Base-by-base conservation (phyloP, 768 basidiomycete species). In the Strobilomyces dryophilus region DNA sequence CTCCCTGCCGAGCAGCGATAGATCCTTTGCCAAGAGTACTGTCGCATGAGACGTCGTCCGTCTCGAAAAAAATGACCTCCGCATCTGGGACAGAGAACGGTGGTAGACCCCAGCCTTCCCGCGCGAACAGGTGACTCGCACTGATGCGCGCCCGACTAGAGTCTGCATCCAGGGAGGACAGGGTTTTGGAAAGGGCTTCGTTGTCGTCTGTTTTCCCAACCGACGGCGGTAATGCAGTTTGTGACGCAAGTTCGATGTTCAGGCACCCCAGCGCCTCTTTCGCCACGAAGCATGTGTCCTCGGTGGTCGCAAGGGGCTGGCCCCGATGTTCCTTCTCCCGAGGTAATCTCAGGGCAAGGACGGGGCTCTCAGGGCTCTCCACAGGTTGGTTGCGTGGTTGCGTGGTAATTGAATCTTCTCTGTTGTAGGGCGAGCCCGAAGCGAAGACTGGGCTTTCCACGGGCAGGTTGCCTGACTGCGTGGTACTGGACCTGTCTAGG, bases 41-140 rank as follows among this genome's bases (percentile, higher is more conserved):
- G 40, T 32, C 10, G 36, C 47, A 56, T 17, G 36, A 47, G 12
- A 14, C 14, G 17, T 12, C 15, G 8, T 54, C 35, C 11, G 45
- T 27, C 34, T 47, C 50, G 53, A 65, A 65, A 52, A 59, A 65
- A 20, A 46, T 20, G 20, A 57, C 20, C 29, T 66, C 65, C 18
- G 31, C 45, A 24, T 58, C 60, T 14, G 56, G 60, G 20, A 49
- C 45, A 34, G 57, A 60, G 50, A 65, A 57, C 2, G 57, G 47
- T 10, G 57, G 47, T 10, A 40, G 47, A n/a, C 39, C 29, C 2
- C 47, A 35, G 17, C 48, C 53, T 26, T 50, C 40, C 18, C 41
- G 45, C 26, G 18, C 21, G 9, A 61, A 52, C 24, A 40, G 26
- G 32, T 29, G 4, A 26, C 32, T 44, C 35, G 24, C 8, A 35